Conservation (phyloP, 208 protist species). For the Strigomonas culicis region DNA sequence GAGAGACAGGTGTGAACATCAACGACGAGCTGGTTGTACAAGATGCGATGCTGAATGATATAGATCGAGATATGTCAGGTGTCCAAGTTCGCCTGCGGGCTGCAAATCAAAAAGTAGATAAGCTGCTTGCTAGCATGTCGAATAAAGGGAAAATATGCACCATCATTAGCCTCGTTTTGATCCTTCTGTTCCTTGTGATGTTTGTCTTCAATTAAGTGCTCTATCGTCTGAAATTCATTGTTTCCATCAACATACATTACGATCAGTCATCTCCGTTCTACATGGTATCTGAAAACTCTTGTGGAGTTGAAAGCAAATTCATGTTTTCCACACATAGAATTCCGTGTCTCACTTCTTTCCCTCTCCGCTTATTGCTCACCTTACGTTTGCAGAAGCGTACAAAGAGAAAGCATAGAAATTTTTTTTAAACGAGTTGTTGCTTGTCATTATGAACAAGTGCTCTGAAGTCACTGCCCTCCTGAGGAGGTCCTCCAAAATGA, state of each 20-base stretch:
- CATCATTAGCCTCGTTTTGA: slow-evolving; percentile 45
- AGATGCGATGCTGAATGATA: slow-evolving; percentile 57
- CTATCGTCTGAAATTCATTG: slow-evolving; percentile 1
- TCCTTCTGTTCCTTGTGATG: slow-evolving; percentile 46
- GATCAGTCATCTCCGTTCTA: too few relatives aligned
- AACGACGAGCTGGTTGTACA: slow-evolving; percentile 71
- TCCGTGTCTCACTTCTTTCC: neutral
- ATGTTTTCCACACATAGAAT: neutral
- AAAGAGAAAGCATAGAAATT: too few relatives aligned
- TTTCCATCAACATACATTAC: neutral
- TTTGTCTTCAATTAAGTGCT: slow-evolving; percentile 14
- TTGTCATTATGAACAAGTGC: neutral
- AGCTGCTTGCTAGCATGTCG: slow-evolving; percentile 81
- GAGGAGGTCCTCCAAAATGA: neutral
- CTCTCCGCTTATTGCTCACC: neutral
- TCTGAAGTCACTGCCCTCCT: neutral
- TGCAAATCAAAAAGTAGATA: slow-evolving; percentile 79
- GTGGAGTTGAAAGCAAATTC: too few relatives aligned
- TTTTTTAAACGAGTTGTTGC: neutral
- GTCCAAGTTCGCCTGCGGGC: slow-evolving; percentile 61
- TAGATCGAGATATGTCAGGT: slow-evolving; percentile 56
- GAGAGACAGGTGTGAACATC: slow-evolving; percentile 75
- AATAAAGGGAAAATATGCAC: slow-evolving; percentile 81
- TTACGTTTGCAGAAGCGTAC: too few relatives aligned
- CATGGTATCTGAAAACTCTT: too few relatives aligned